These are phyloP conservation scores for Botrytis galanthina DNA, from an alignment of 2,329 filamentous ascomycete species.

Conservation along the genomic window DNA sequence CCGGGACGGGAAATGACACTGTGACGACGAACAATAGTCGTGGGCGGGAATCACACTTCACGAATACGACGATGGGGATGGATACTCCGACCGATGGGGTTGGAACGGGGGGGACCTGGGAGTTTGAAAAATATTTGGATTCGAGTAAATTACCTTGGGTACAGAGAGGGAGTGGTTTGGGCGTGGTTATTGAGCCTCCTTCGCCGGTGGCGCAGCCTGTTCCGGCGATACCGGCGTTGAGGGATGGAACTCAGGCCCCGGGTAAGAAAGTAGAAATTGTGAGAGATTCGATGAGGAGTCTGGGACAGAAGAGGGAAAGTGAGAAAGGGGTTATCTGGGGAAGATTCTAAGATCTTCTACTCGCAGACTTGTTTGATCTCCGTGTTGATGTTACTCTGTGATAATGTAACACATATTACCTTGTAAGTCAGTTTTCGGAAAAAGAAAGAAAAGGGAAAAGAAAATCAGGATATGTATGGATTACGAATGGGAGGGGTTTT, in stretches of 20 bases:
- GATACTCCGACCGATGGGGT: conserved; percentile 12
- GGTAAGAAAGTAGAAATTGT: conserved; percentile 12
- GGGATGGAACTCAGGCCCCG: background rate
- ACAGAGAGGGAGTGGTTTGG: background rate
- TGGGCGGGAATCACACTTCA: background rate
- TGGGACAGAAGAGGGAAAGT: background rate
- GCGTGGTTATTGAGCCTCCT: background rate
- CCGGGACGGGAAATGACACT: background rate
- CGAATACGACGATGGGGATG: background rate
- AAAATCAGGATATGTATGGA: background rate
- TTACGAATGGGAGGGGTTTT: background rate
- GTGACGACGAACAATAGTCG: background rate
- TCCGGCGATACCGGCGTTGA: background rate
- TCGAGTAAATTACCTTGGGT: background rate
- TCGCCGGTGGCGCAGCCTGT: background rate
- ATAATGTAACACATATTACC: background rate
- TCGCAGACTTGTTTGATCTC: background rate
- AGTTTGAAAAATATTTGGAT: conserved; percentile 15
- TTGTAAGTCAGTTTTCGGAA: background rate
- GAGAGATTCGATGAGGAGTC: background rate
- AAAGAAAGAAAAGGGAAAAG: background rate
- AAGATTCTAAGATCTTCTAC: background rate
- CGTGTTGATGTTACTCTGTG: background rate
- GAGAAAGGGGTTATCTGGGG: conserved; percentile 4
- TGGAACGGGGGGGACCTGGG: conserved; percentile 10